These are phyloP conservation scores for Aspergillus ochraceoroseus DNA, from an alignment of 2,329 filamentous ascomycete species.

Conservation along the genomic window DNA sequence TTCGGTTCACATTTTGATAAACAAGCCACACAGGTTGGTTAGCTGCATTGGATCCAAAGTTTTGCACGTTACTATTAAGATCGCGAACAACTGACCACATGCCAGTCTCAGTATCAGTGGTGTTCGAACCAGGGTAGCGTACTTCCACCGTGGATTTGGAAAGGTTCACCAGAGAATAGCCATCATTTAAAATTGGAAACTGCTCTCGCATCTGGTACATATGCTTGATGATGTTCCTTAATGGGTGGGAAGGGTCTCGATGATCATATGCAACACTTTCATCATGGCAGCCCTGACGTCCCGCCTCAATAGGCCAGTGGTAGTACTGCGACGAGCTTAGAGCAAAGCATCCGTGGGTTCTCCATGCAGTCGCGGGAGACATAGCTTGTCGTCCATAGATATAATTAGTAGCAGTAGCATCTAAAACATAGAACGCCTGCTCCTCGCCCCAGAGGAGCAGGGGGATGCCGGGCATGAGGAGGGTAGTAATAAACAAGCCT, in stretches of 20 bases:
- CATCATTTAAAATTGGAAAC: slow-evolving; percentile 58
- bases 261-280: slow-evolving; percentile 56
- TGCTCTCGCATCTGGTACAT: slow-evolving; percentile 58
- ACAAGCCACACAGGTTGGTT: slow-evolving; percentile 47
- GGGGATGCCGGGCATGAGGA: slow-evolving; percentile 58
- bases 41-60: slow-evolving; percentile 42
- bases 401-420: slow-evolving; percentile 61
- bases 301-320: slow-evolving; percentile 53
- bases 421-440: slow-evolving; percentile 59
- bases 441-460: slow-evolving; percentile 62
- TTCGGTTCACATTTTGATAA: slow-evolving; percentile 46
- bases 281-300: slow-evolving; percentile 53
- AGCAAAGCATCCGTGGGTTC: slow-evolving; percentile 59
- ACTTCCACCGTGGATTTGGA: slow-evolving; percentile 53
- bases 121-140: slow-evolving; percentile 50
- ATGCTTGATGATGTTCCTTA: slow-evolving; percentile 57
- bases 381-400: slow-evolving; percentile 61
- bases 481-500: slow-evolving; percentile 55
- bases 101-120: slow-evolving; percentile 52
- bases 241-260: slow-evolving; percentile 56
- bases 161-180: slow-evolving; percentile 51
- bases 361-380: slow-evolving; percentile 58
- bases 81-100: slow-evolving; percentile 58
- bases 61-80: slow-evolving; percentile 49
- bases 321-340: slow-evolving; percentile 56